phyloP scores from a whole-genome alignment of 2,329 filamentous ascomycete genomes.

The Aureobasidium leucospermi region DNA sequence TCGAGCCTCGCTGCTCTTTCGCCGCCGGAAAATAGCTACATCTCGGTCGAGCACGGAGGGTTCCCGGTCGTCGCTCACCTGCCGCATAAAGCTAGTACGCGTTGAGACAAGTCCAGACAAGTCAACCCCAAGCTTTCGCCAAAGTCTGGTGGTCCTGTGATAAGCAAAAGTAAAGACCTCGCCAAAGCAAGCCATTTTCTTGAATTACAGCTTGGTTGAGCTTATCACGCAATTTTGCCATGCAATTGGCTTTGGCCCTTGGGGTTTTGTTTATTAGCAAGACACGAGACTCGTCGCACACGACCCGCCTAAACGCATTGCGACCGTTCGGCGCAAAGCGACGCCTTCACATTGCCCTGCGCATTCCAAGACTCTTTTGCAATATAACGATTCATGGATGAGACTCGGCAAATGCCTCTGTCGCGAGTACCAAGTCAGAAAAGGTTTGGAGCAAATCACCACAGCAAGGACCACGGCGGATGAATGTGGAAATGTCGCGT shows the following conservation, averaged over 20 bases:
- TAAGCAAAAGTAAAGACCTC: background rate
- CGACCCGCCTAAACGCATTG: background rate
- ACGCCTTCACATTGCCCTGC: background rate
- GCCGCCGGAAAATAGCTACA: background rate
- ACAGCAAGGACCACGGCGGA: background rate
- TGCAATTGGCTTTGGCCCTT: background rate
- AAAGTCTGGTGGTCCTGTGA: background rate
- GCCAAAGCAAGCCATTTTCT: background rate
- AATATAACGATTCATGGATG: background rate
- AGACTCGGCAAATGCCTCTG: background rate
- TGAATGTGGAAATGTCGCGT: background rate
- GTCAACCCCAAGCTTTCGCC: background rate
- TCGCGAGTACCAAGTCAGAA: background rate
- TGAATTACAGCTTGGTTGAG: background rate
- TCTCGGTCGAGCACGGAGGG: background rate
- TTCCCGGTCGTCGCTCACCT: background rate
- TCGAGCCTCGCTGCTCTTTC: background rate
- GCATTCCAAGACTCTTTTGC: background rate
- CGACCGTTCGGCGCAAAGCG: background rate
- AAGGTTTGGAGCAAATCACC: background rate
- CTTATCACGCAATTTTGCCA: slow-evolving; percentile 2
- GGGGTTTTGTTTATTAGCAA: background rate
- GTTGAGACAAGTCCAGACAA: slow-evolving; percentile 2
- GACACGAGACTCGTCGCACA: background rate
- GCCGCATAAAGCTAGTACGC: slow-evolving; percentile 4